Percentiles rank a stretch among this genome's conserved stretches.
Evolutionary conservation across 768 basidiomycete species (phyloP).

Genomic region (Cubamyces sp.): DNA sequence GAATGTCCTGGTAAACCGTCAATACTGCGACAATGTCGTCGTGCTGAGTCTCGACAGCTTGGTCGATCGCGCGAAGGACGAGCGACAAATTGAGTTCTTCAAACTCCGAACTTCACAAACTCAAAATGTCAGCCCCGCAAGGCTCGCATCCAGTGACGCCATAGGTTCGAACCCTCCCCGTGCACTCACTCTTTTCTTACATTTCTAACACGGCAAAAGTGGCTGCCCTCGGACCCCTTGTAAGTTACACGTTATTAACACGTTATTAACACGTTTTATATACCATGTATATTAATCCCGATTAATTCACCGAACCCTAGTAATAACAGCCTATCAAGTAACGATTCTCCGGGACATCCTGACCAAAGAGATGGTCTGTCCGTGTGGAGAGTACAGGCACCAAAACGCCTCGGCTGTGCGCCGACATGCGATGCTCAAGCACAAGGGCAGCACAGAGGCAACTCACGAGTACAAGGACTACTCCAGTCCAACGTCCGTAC

Average conservation of each 20-base stretch:
- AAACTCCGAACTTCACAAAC: no score
- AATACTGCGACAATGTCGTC: neutral
- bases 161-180: no score
- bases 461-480: no score
- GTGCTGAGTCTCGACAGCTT: neutral
- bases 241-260: no score
- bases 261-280: no score
- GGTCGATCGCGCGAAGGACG: neutral
- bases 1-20: neutral
- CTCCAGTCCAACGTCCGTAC: no score
- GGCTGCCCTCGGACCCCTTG: no score
- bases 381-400: constrained; percentile 3
- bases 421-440: neutral
- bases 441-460: neutral
- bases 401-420: constrained; percentile 4
- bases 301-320: neutral
- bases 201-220: no score
- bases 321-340: constrained; percentile 1
- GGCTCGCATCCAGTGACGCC: no score
- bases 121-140: no score
- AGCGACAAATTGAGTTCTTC: neutral
- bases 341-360: constrained; percentile 7
- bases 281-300: no score
- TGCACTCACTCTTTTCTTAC: no score
- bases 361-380: constrained; percentile 10